Evolutionary conservation across 305 asterid species (phyloP).

Genomic region (Plantago lanceolata): DNA sequence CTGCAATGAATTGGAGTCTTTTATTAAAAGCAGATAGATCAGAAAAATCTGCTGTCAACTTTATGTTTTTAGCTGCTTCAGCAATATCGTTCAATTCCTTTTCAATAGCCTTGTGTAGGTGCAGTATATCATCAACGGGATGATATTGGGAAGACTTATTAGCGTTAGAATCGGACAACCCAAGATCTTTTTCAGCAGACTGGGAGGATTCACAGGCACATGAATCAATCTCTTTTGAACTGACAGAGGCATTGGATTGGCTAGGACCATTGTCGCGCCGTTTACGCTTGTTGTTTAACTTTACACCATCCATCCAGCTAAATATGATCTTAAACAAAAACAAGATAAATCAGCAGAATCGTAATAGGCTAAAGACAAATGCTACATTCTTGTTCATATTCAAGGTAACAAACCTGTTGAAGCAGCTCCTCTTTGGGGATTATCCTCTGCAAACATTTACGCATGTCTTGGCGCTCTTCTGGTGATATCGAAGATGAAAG

Average conservation of each 20-base stretch:
- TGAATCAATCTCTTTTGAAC: constrained; percentile 32
- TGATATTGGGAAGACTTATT: constrained; percentile 30
- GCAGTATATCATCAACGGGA: constrained; percentile 88
- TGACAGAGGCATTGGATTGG: constrained; percentile 32
- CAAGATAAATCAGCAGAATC: constrained; percentile 31
- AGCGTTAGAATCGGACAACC: constrained; percentile 37
- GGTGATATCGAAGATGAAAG: constrained; percentile 79
- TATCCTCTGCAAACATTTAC: constrained; percentile 71
- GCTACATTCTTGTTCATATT: constrained; percentile 16
- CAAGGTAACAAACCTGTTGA: constrained; percentile 63
- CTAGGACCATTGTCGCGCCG: constrained; percentile 45
- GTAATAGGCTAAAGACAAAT: constrained; percentile 11
- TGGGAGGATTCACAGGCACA: constrained; percentile 53
- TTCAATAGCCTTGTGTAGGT: constrained; percentile 89
- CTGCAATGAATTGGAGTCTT: constrained; percentile 95
- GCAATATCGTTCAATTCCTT: constrained; percentile 87
- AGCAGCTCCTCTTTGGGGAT: constrained; percentile 84
- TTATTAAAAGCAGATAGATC: constrained; percentile 66
- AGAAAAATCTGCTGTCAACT: constrained; percentile 79
- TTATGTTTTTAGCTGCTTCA: constrained; percentile 74
- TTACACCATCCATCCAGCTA: constrained; percentile 93
- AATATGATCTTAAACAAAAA: constrained; percentile 62
- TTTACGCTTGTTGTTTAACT: constrained; percentile 72
- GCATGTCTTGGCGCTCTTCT: constrained; percentile 89
- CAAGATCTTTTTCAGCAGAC: constrained; percentile 32